These are phyloP conservation scores for Linnemannia elongata DNA, from an alignment of 192 early-diverging fungal genomes.

Conservation along the genomic window DNA sequence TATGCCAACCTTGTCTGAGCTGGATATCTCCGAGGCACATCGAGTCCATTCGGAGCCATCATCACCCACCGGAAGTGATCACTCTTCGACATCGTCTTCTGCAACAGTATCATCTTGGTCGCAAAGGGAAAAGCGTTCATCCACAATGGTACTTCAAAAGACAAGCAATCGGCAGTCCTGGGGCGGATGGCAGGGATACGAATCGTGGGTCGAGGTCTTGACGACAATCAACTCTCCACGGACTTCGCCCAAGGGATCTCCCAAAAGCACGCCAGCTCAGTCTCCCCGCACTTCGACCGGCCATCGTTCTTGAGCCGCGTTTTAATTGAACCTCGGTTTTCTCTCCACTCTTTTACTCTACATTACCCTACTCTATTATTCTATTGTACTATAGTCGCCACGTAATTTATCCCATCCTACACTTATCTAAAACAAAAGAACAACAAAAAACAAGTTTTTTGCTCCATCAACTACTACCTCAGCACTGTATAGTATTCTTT, in stretches of 20 bases:
- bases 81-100: background rate
- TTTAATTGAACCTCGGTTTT: background rate
- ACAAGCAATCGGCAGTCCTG: conserved; percentile 32
- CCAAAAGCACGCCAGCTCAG: conserved; percentile 30
- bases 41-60: conserved; percentile 15
- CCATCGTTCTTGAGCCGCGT: conserved; percentile 9
- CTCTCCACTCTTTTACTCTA: background rate
- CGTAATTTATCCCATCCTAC: background rate
- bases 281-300: conserved; percentile 25
- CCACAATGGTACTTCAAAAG: background rate
- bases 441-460: background rate
- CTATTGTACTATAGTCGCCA: conserved; percentile 6
- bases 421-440: background rate
- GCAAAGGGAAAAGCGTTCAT: conserved; percentile 7
- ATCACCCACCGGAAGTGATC: conserved; percentile 37
- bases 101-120: conserved; percentile 12
- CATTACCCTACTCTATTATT: too few species aligned
- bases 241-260: conserved; percentile 30
- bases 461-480: background rate
- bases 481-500: background rate
- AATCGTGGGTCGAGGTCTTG: conserved; percentile 50
- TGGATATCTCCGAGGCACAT: conserved; percentile 21
- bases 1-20: background rate
- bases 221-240: conserved; percentile 36
- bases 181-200: conserved; percentile 56